Conservation (phyloP, 2,329 filamentous ascomycete genomes). For the Penicillium sp. region DNA sequence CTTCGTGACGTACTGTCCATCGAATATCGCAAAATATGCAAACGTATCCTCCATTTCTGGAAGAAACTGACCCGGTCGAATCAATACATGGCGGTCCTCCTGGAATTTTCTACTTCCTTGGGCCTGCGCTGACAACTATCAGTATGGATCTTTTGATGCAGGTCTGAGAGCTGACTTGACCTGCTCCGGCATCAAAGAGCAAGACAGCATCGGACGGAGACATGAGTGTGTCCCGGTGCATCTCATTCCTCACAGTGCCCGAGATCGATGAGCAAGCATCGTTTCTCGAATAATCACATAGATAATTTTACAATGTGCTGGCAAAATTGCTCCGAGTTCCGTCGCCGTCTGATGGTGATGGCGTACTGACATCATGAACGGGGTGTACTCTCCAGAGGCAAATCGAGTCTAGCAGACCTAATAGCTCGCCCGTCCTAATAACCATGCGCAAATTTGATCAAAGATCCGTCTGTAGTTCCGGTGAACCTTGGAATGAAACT, state of each 20-base stretch:
- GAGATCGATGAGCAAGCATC: conserved; percentile 8
- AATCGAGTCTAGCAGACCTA: background rate
- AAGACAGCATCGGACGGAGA: conserved; percentile 25
- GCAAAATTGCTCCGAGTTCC: background rate
- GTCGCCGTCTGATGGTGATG: conserved; percentile 22
- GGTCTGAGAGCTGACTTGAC: conserved; percentile 22
- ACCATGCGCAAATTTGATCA: background rate
- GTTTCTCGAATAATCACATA: background rate
- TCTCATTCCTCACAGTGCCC: conserved; percentile 15
- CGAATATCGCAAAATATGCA: conserved; percentile 35
- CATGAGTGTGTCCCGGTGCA: conserved; percentile 26
- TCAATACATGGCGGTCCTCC: conserved; percentile 32
- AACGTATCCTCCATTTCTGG: conserved; percentile 27
- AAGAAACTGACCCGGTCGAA: conserved; percentile 32
- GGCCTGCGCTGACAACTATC: conserved; percentile 18
- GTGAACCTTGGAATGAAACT: background rate
- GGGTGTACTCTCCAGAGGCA: background rate
- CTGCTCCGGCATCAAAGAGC: conserved; percentile 32
- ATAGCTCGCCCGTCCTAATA: too few relatives aligned
- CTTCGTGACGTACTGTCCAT: conserved; percentile 32
- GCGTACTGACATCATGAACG: conserved; percentile 28
- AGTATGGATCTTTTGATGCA: background rate
- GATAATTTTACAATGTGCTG: background rate
- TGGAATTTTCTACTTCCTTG: conserved; percentile 31
- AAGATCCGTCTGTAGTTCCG: background rate